Evolutionary conservation across 495 filamentous ascomycete genomes (phyloP).

Genomic region (Penicillium samsonianum): DNA sequence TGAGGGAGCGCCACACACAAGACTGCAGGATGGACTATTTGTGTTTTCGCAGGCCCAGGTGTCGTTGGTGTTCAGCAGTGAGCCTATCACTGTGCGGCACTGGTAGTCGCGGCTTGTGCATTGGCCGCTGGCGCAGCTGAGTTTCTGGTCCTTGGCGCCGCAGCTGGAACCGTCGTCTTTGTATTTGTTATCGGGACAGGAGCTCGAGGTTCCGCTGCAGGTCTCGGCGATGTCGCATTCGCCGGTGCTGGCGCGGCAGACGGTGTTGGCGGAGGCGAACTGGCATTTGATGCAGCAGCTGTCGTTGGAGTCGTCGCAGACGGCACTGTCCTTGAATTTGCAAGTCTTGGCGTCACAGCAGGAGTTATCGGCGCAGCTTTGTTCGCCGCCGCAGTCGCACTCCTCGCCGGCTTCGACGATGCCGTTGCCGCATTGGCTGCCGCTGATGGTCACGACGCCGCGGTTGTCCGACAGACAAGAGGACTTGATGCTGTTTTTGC

Average conservation of each 20-base stretch:
- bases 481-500: constrained; percentile 73
- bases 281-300: constrained; percentile 85
- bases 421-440: constrained; percentile 90
- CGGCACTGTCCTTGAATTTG: constrained; percentile 72
- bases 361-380: constrained; percentile 66
- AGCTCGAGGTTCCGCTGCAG: constrained; percentile 71
- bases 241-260: constrained; percentile 79
- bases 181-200: constrained; percentile 72
- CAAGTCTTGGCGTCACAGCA: constrained; percentile 91
- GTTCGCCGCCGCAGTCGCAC: constrained; percentile 86
- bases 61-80: constrained; percentile 70
- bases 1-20: constrained; percentile 74
- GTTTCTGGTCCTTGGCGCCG: constrained; percentile 52
- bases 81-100: constrained; percentile 84
- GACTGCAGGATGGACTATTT: constrained; percentile 57
- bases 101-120: constrained; percentile 92
- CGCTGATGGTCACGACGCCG: constrained; percentile 80
- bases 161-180: constrained; percentile 71
- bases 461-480: constrained; percentile 79
- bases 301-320: constrained; percentile 90
- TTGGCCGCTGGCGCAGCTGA: constrained; percentile 90
- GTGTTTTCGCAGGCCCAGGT: constrained; percentile 77
- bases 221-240: constrained; percentile 81
- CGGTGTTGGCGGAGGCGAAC: constrained; percentile 60
- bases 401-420: constrained; percentile 95